Evolutionary conservation across 768 basidiomycete genomes (phyloP).

Genomic region (Mycena maculata): DNA sequence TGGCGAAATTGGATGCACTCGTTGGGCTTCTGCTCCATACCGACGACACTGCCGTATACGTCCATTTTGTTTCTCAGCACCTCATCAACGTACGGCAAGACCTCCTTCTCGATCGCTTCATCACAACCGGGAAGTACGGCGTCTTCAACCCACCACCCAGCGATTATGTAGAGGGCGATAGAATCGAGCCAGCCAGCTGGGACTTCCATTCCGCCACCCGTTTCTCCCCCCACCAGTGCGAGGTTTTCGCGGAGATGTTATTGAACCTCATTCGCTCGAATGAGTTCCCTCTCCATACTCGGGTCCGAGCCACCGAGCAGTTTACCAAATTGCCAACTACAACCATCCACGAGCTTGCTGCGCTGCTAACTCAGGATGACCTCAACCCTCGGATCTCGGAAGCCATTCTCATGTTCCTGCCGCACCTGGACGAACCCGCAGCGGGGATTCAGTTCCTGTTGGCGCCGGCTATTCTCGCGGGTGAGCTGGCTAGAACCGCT

Average conservation of each 20-base stretch:
- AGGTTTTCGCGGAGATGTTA: conserved; percentile 31
- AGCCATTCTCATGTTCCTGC: conserved; percentile 39
- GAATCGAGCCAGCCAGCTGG: conserved; percentile 28
- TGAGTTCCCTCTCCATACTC: conserved; percentile 26
- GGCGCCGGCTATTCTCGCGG: conserved; percentile 31
- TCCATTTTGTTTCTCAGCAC: conserved; percentile 27
- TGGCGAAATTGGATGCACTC: conserved; percentile 25
- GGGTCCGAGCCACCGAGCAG: conserved; percentile 30
- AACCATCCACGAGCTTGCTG: conserved; percentile 35
- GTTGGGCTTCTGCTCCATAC: conserved; percentile 29
- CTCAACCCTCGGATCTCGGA: conserved; percentile 35
- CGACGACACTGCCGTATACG: conserved; percentile 33
- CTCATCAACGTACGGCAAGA: conserved; percentile 34
- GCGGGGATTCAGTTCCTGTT: conserved; percentile 36
- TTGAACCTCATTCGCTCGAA: conserved; percentile 30
- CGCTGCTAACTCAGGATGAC: conserved; percentile 28
- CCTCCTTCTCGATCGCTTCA: conserved; percentile 31
- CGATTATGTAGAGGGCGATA: conserved; percentile 21
- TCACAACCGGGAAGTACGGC: conserved; percentile 26
- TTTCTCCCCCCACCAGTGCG: conserved; percentile 35
- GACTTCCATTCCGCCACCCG: conserved; percentile 20
- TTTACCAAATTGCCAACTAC: conserved; percentile 36
- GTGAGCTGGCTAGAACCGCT: conserved; percentile 34
- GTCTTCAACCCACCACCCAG: conserved; percentile 27
- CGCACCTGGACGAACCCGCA: conserved; percentile 36